A percentile compares a stretch with the other conserved stretches of the same genome.
Conservation (phyloP, 768 basidiomycete genomes). For the Mrakia frigida region DNA sequence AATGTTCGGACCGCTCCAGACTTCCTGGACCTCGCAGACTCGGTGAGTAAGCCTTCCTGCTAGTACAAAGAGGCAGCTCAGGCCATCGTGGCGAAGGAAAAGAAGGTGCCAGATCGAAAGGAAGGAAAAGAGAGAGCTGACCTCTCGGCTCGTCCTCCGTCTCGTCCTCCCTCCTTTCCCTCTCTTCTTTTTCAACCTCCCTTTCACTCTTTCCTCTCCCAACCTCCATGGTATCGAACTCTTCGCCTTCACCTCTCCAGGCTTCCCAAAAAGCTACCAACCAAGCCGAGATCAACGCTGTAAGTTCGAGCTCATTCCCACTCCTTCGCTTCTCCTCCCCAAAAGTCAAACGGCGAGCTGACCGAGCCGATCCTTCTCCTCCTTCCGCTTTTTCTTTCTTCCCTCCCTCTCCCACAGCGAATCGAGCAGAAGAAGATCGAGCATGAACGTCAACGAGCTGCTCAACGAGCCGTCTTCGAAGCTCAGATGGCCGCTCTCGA, state of each 20-base stretch:
- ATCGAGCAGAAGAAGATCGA: slow-evolving; percentile 83
- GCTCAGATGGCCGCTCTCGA: slow-evolving; percentile 88
- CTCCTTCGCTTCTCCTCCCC: neutral
- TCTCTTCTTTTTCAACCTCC: slow-evolving; percentile 8
- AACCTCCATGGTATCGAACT: neutral
- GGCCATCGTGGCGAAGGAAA: slow-evolving; percentile 16
- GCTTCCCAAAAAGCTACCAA: slow-evolving; percentile 78
- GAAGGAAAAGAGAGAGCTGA: slow-evolving; percentile 32
- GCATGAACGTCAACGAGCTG: slow-evolving; percentile 79
- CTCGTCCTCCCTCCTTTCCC: slow-evolving; percentile 30
- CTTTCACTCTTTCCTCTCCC: too few relatives aligned
- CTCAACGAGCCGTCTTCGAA: slow-evolving; percentile 88
- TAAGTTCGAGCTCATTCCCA: slow-evolving; percentile 48
- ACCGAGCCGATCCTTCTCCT: neutral
- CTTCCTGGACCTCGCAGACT: slow-evolving; percentile 88
- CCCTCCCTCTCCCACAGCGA: slow-evolving; percentile 52
- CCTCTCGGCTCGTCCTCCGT: slow-evolving; percentile 35
- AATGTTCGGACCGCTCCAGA: slow-evolving; percentile 64
- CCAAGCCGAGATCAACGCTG: slow-evolving; percentile 79
- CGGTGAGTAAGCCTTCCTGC: slow-evolving; percentile 55
- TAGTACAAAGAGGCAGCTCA: neutral
- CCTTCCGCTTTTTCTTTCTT: slow-evolving; percentile 4
- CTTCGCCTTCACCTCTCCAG: slow-evolving; percentile 44
- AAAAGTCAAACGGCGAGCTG: slow-evolving; percentile 1
- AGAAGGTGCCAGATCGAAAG: neutral